phyloP scores from a whole-genome alignment of 1,284 basidiomycete species.

The Cyathus pygmaeus region DNA sequence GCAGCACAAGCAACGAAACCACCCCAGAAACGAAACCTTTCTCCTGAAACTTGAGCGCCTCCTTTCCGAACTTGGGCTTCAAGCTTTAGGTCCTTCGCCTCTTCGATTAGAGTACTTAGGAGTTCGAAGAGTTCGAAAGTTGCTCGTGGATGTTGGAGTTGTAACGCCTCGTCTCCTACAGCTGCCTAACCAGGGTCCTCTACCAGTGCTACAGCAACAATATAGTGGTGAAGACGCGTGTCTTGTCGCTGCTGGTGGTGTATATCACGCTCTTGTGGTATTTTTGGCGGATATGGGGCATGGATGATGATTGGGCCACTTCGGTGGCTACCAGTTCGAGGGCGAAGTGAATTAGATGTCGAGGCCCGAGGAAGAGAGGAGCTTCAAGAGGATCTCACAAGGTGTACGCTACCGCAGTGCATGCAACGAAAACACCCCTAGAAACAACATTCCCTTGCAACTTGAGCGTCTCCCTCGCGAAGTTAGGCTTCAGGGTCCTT shows the following conservation, averaged over 20 bases:
- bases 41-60: constrained; percentile 45
- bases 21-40: constrained; percentile 92
- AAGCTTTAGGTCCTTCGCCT: constrained; percentile 74
- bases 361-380: constrained; percentile 80
- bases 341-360: constrained; percentile 82
- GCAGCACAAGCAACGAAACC: constrained; percentile 96
- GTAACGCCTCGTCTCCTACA: constrained; percentile 86
- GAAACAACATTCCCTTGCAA: constrained; percentile 76
- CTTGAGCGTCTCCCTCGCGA: constrained; percentile 62
- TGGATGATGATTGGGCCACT: constrained; percentile 93
- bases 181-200: constrained; percentile 74
- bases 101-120: constrained; percentile 78
- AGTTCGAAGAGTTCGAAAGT: constrained; percentile 96
- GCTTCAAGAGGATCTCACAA: constrained; percentile 81
- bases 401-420: constrained; percentile 96
- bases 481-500: constrained; percentile 76
- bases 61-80: constrained; percentile 74
- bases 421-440: constrained; percentile 96
- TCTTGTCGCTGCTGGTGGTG: constrained; percentile 95
- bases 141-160: constrained; percentile 85
- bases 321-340: constrained; percentile 86
- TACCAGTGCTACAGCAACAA: too few species aligned
- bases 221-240: constrained; percentile 97
- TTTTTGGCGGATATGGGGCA: constrained; percentile 97
- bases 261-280: constrained; percentile 93